A percentile compares a stretch with the other conserved stretches of the same genome.
Conservation (phyloP, 208 protist species). For the Trypanosomatidae sp. region DNA sequence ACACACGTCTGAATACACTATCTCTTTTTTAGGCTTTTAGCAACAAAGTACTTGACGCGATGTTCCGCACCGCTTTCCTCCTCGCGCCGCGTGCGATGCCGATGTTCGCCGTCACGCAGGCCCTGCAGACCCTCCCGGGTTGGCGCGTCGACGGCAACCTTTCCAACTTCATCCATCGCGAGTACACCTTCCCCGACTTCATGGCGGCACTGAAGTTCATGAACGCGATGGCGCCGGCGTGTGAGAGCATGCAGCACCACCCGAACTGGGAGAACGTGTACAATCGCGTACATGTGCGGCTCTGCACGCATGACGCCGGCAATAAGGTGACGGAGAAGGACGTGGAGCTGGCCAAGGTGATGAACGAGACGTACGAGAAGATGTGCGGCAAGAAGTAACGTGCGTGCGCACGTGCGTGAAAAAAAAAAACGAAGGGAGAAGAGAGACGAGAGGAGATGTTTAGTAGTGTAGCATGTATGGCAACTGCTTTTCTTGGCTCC, state of each 20-base stretch:
- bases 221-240: slow-evolving; percentile 68
- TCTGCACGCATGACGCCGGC: slow-evolving; percentile 95
- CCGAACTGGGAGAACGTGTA: slow-evolving; percentile 96
- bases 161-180: slow-evolving; percentile 39
- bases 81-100: slow-evolving; percentile 44
- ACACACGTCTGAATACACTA: background rate
- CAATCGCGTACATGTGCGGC: slow-evolving; percentile 90
- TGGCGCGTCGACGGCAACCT: slow-evolving; percentile 56
- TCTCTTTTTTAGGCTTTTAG: no score
- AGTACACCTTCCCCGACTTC: slow-evolving; percentile 91
- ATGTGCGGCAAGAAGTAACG: slow-evolving; percentile 5
- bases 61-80: slow-evolving; percentile 10
- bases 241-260: slow-evolving; percentile 92
- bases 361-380: slow-evolving; percentile 49
- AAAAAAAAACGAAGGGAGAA: no score
- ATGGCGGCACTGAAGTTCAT: slow-evolving; percentile 92
- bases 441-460: no score
- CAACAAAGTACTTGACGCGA: no score
- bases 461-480: no score
- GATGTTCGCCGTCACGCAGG: slow-evolving; percentile 81
- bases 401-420: no score
- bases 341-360: slow-evolving; percentile 58
- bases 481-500: no score
- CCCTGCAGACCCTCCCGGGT: slow-evolving; percentile 72
- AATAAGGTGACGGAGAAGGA: slow-evolving; percentile 84